Base-by-base conservation (phyloP, 2,329 filamentous ascomycete species). In the Pseudogymnoascus sp. region DNA sequence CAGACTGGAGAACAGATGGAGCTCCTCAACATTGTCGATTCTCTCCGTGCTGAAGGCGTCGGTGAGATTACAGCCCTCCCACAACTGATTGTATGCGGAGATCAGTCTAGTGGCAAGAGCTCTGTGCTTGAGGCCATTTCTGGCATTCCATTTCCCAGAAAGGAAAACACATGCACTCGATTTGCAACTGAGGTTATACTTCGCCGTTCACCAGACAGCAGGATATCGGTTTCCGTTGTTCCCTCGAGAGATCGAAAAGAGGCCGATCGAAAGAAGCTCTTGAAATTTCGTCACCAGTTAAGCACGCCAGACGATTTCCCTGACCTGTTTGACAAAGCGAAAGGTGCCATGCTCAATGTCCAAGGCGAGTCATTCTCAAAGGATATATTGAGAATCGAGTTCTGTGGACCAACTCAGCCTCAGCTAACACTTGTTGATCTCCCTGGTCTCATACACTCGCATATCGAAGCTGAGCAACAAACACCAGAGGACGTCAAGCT, bases 351-450 rank as follows among this genome's bases (percentile, higher is more conserved):
- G 62, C 45, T 65, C 3, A 39, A 60, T 9, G n/a, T 35, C 5
- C 30, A 48, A 3, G 63, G 59, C 2, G 75, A 10, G 64, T 67
- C 65, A 19, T 66, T 66, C 35, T 65, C 61, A 4, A 62, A 59
- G 5, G 63, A 66, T 39, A 59, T 64, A 10, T 52, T 67, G 26
- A 55, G 65, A 9, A 59, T 67, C 18, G 64, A 65, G 56, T 57
- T 66, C 26, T 62, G 45, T 30, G 65, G 65, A 1, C 64, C 64
- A 37, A 67, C 73, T 3, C 73, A 74, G 19, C 77, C 76, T 2
- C 77, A 82, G 15, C 72, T 85, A 18, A 84, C 82, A 0, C 73
- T 85, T 30, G 80, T 85, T 3, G 81, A 85, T 67, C 72, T 85
- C 2, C 82, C 82, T 0, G 82, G 82, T 1, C 69, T 85, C 6